Conservation (phyloP, 225 moss, liverwort and hornwort species). For the Pseudisothecium myosuroides region DNA sequence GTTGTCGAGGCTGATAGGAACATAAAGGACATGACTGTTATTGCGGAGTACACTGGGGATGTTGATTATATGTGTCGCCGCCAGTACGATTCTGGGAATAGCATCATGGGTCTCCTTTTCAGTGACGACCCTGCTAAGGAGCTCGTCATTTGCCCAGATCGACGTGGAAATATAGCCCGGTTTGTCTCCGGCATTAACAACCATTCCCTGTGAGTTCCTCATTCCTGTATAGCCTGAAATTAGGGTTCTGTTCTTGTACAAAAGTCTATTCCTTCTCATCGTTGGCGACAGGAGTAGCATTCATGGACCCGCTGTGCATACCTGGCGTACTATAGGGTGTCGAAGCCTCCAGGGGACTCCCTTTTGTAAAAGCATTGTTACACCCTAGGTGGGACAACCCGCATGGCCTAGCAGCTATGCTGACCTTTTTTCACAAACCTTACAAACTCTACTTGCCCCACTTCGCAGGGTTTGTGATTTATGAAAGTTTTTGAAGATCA, state of each 20-base stretch:
- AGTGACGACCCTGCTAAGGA: conserved; percentile 49
- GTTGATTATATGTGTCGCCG: conserved; percentile 89
- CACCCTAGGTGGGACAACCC: not conserved
- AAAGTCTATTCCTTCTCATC: not conserved
- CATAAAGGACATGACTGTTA: conserved; percentile 87
- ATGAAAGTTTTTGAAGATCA: not conserved
- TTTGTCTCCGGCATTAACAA: conserved; percentile 98
- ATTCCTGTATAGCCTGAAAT: not conserved
- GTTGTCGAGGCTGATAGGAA: conserved; percentile 85
- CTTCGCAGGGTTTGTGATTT: not conserved
- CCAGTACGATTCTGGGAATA: conserved; percentile 58
- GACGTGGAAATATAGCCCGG: conserved; percentile 77
- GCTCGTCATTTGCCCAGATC: conserved; percentile 91
- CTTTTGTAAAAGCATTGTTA: not conserved
- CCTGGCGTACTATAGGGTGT: not conserved
- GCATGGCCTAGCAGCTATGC: not conserved
- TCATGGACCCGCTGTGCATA: not conserved
- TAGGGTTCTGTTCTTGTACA: not conserved
- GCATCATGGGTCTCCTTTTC: conserved; percentile 92
- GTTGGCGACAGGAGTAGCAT: not conserved
- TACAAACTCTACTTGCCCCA: not conserved
- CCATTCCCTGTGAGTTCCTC: conserved; percentile 52
- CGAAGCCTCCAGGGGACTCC: not conserved
- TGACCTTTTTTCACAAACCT: not conserved
- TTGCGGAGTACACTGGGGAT: conserved; percentile 92